Percentiles rank a stretch among this genome's conserved stretches.
These are phyloP conservation scores for Podila clonocystis DNA, from an alignment of 192 early-diverging fungal genomes.

Conservation along the genomic window DNA sequence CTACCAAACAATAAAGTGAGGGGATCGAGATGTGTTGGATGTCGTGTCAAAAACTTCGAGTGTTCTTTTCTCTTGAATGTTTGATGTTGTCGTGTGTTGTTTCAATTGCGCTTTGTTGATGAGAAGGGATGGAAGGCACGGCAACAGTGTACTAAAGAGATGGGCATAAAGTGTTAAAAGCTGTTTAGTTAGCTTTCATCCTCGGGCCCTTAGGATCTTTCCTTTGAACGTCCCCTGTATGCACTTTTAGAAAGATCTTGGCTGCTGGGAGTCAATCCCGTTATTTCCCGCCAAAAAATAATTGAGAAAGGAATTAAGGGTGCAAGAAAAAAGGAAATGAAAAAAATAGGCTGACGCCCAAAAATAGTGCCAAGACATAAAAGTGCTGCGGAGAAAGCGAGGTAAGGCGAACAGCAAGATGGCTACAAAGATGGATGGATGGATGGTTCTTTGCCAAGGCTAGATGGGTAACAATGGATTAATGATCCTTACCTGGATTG, in stretches of 20 bases:
- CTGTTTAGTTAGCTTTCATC: too few species aligned
- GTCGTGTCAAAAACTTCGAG: too few species aligned
- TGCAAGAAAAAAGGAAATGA: background rate
- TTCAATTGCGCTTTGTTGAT: too few species aligned
- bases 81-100: too few species aligned
- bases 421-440: background rate
- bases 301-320: background rate
- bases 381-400: background rate
- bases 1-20: background rate
- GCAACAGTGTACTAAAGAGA: too few species aligned
- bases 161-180: too few species aligned
- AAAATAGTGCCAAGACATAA: background rate
- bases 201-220: too few species aligned
- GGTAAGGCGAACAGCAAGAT: too few species aligned
- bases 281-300: background rate
- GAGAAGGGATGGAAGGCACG: too few species aligned
- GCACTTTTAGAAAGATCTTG: too few species aligned
- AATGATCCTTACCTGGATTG: slow-evolving; percentile 1
- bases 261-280: background rate
- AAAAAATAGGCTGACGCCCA: background rate
- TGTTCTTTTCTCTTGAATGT: too few species aligned
- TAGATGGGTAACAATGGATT: background rate
- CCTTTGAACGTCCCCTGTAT: too few species aligned
- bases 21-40: background rate
- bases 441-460: background rate